Conservation (phyloP, 2,329 filamentous ascomycete species). For the Cercospora sesami region DNA sequence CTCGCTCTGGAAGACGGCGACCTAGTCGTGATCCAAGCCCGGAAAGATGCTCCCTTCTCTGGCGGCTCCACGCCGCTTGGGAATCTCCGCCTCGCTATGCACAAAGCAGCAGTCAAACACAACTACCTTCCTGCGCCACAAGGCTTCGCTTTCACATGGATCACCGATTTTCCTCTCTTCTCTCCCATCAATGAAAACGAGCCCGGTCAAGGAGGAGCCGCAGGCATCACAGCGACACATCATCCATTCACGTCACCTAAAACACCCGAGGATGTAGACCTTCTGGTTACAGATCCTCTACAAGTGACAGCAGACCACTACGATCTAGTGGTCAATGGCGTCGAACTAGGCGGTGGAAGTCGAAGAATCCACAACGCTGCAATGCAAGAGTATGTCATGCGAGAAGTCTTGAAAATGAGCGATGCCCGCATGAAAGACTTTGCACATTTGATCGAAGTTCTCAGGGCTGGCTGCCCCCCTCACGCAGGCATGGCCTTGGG, state of each 20-base stretch:
- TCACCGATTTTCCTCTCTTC: conserved; percentile 90
- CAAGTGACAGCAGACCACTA: conserved; percentile 82
- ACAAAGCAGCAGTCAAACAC: conserved; percentile 66
- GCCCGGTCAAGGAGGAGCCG: conserved; percentile 76
- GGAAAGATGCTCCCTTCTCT: conserved; percentile 62
- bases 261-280: conserved; percentile 67
- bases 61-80: conserved; percentile 75
- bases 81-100: conserved; percentile 68
- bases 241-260: conserved; percentile 94
- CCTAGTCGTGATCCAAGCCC: conserved; percentile 77
- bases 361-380: conserved; percentile 83
- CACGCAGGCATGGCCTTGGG: conserved; percentile 92
- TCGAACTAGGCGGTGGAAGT: conserved; percentile 91
- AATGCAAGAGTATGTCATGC: conserved; percentile 82
- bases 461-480: conserved; percentile 84
- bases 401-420: conserved; percentile 77
- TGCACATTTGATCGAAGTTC: conserved; percentile 76
- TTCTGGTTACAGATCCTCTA: conserved; percentile 71
- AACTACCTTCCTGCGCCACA: conserved; percentile 54
- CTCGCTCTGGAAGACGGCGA: conserved; percentile 68
- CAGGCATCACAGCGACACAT: conserved; percentile 83
- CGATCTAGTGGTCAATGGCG: conserved; percentile 91
- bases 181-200: conserved; percentile 65
- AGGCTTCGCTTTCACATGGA: conserved; percentile 74
- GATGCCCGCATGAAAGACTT: conserved; percentile 75